A percentile compares a stretch with the other conserved stretches of the same genome.
These are phyloP conservation scores for Metschnikowia rubicola DNA, from an alignment of 805 yeast species.

Conservation along the genomic window DNA sequence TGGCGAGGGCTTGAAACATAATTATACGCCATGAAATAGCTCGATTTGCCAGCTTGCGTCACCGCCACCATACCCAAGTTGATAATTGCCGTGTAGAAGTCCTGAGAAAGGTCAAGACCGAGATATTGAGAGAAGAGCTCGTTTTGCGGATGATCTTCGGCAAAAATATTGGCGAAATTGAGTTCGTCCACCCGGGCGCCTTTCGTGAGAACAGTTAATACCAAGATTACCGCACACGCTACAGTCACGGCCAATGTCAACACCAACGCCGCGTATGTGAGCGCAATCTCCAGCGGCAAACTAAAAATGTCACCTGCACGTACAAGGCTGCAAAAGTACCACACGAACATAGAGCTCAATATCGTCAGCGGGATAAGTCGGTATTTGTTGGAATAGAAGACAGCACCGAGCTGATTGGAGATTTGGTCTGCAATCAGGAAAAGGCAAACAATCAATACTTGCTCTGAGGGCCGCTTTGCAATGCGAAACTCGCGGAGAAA, in stretches of 20 bases:
- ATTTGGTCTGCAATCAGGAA: constrained; percentile 59
- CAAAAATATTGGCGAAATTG: constrained; percentile 34
- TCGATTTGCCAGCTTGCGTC: constrained; percentile 63
- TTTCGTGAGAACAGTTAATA: constrained; percentile 57
- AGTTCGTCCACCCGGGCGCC: constrained; percentile 37
- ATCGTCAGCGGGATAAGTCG: constrained; percentile 62
- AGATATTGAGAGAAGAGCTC: constrained; percentile 25
- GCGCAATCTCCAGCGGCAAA: constrained; percentile 53
- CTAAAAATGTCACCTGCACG: constrained; percentile 38
- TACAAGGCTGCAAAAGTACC: constrained; percentile 38
- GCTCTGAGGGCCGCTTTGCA: constrained; percentile 47
- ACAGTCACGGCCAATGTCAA: constrained; percentile 47
- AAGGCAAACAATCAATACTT: constrained; percentile 47
- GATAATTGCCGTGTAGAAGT: constrained; percentile 60
- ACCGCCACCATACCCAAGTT: constrained; percentile 61
- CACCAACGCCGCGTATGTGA: constrained; percentile 68
- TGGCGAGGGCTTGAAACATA: constrained; percentile 43
- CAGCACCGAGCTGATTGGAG: constrained; percentile 59
- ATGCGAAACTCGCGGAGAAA: constrained; percentile 18
- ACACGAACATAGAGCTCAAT: constrained; percentile 44
- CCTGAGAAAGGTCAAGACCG: constrained; percentile 49
- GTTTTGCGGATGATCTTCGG: constrained; percentile 22
- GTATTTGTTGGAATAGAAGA: constrained; percentile 49
- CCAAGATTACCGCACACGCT: constrained; percentile 52
- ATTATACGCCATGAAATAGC: constrained; percentile 59